Base-by-base conservation (phyloP, 2,329 filamentous ascomycete genomes). In the Lachnellula willkommii region DNA sequence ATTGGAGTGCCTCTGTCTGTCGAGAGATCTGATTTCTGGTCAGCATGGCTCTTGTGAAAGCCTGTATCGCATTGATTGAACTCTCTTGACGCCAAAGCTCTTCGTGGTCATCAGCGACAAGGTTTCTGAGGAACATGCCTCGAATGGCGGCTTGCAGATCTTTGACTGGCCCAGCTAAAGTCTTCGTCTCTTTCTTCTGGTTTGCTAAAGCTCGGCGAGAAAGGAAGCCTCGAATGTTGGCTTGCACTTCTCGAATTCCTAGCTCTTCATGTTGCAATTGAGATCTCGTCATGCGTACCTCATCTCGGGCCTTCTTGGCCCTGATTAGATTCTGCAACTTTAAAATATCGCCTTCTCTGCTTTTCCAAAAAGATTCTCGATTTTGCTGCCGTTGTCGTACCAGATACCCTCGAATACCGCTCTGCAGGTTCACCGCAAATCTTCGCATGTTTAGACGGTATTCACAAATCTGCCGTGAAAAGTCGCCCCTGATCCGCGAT, bases 401-500 rank as follows among this genome's bases (percentile, higher is more conserved):
- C 40, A 96, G 74, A 68, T 88, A 88, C 3, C 90, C 93, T 48
- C 93, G 84, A 3, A 83, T 82, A 5, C 84, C 80, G 59, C 90
- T 91, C 71, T 99, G 94, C 17, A 96, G 79, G 59, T 84, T 79
- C 28, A 88, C 77, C 2, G 92, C 89, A 68, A 95, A 96, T 20
- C 76, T 80, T 54, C 83, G 82, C 92, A 96, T 96, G 62, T 86
- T 83, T 55, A 94, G 75, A 48, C 89, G 83, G 72, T 96, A 96
- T 59, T 83, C 82, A 62, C 87, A 82, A 55, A 97, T 82, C 70
- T 96, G 90, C 47, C 93, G 80, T 2, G 89, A 82, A 73, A 90
- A 96, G 66, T 95, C 90, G 52, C 91, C 95, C 57, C 94, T 85
- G 54, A 97, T 88, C 40, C 87, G 83, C 7, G 92, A 84, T 71